phyloP scores from a whole-genome alignment of 2,329 filamentous ascomycete species.

The Teratosphaeria pseudoeucalypti region DNA sequence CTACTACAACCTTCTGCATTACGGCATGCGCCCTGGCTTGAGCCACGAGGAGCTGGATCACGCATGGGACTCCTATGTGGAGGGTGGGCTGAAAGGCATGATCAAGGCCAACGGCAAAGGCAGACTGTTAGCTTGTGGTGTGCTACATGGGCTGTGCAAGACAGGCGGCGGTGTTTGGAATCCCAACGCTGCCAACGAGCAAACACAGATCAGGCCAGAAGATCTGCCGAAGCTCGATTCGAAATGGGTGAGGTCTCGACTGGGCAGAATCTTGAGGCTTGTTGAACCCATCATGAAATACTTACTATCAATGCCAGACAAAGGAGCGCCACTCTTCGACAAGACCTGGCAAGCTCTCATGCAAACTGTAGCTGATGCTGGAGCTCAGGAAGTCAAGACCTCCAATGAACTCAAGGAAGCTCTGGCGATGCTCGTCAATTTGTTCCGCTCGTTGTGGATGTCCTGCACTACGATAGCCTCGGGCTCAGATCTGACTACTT shows the following conservation, averaged over 20 bases:
- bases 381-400: conserved; percentile 79
- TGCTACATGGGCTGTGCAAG: conserved; percentile 65
- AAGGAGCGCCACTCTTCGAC: conserved; percentile 14
- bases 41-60: conserved; percentile 56
- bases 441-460: conserved; percentile 38
- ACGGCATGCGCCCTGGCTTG: conserved; percentile 62
- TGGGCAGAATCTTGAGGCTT: conserved; percentile 53
- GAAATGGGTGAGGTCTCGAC: conserved; percentile 74
- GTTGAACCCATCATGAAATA: conserved; percentile 44
- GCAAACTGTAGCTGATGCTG: conserved; percentile 54
- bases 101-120: conserved; percentile 39
- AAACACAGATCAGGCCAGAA: conserved; percentile 44
- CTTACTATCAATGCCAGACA: conserved; percentile 33
- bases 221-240: conserved; percentile 77
- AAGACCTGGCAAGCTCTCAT: conserved; percentile 41
- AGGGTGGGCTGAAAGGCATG: conserved; percentile 50
- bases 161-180: conserved; percentile 55
- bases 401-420: conserved; percentile 74
- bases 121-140: conserved; percentile 52
- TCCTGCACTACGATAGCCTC: conserved; percentile 1
- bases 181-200: conserved; percentile 55
- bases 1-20: conserved; percentile 74
- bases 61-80: conserved; percentile 69
- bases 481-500: conserved; percentile 6
- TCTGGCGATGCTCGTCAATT: conserved; percentile 58